Percentiles rank a stretch among this genome's conserved stretches.
Evolutionary conservation across 1,284 basidiomycete species (phyloP).

Genomic region (Schizophyllum amplum): DNA sequence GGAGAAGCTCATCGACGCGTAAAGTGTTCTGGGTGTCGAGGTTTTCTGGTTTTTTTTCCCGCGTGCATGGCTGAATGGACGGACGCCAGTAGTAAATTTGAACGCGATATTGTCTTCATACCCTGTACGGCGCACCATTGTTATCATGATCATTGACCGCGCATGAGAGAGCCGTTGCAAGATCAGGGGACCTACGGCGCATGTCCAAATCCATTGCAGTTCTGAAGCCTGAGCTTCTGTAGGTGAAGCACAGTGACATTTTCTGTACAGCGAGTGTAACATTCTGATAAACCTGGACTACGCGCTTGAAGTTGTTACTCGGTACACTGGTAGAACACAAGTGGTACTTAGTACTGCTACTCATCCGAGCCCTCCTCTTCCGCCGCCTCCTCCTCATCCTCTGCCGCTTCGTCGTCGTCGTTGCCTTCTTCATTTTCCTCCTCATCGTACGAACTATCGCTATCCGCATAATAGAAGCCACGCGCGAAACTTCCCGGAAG

Average conservation of each 20-base stretch:
- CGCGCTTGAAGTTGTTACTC: too few species aligned
- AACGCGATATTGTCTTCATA: neutral
- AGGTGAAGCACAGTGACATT: too few species aligned
- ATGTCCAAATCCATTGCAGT: too few species aligned
- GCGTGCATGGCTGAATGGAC: neutral
- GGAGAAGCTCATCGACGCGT: conserved; percentile 42
- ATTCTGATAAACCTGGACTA: too few species aligned
- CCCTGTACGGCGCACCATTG: neutral
- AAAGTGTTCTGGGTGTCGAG: conserved; percentile 12
- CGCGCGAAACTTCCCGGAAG: neutral
- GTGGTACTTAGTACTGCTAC: conserved; percentile 9
- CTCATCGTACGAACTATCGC: conserved; percentile 12
- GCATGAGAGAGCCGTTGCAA: too few species aligned
- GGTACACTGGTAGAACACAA: neutral
- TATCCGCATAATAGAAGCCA: conserved; percentile 4
- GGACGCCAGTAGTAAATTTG: neutral
- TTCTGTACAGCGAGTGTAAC: too few species aligned
- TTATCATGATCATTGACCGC: too few species aligned
- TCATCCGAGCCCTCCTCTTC: conserved; percentile 20
- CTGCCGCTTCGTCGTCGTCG: conserved; percentile 10
- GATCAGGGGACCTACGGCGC: too few species aligned
- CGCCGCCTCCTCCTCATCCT: conserved; percentile 16
- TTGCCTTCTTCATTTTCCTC: neutral
- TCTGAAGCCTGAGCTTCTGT: too few species aligned
- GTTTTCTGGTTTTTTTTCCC: neutral